These are phyloP conservation scores for Vanderwaltozyma yarrowii DNA, from an alignment of 805 yeast species.

Conservation along the genomic window DNA sequence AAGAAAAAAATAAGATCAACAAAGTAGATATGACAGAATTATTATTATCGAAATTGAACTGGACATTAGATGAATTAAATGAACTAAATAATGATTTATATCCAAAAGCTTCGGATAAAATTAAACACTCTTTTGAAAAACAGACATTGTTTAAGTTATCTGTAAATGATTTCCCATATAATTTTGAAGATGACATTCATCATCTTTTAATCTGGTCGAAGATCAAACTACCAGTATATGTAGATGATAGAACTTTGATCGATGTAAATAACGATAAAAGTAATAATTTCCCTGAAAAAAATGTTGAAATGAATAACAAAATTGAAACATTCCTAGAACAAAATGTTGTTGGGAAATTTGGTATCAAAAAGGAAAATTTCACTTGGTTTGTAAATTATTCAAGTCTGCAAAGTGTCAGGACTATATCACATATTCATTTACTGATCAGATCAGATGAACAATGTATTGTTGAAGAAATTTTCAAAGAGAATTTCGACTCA, in stretches of 20 bases:
- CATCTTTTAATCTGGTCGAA: conserved; percentile 67
- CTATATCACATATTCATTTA: conserved; percentile 64
- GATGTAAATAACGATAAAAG: conserved; percentile 40
- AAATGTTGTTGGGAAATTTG: conserved; percentile 28
- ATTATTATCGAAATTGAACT: conserved; percentile 39
- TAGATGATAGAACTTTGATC: conserved; percentile 18
- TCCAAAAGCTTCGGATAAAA: conserved; percentile 14
- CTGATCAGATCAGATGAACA: conserved; percentile 30
- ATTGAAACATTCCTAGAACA: conserved; percentile 41
- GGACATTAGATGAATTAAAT: conserved; percentile 34
- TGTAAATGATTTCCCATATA: conserved; percentile 58
- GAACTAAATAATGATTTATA: conserved; percentile 10
- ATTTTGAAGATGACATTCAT: conserved; percentile 38
- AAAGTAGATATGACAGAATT: conserved; percentile 38
- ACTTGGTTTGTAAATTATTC: conserved; percentile 71
- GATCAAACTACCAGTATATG: conserved; percentile 42
- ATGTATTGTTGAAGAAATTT: conserved; percentile 1
- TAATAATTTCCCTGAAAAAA: conserved; percentile 22
- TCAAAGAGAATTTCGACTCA: conserved; percentile 4
- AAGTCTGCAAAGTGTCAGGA: conserved; percentile 53
- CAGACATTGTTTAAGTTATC: conserved; percentile 33
- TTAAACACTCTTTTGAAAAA: conserved; percentile 17
- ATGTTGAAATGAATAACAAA: conserved; percentile 34
- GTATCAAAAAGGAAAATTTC: conserved; percentile 28
- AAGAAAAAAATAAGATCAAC: conserved; percentile 28